Conservation (phyloP, 768 basidiomycete genomes). For the Kwoniella europaea region DNA sequence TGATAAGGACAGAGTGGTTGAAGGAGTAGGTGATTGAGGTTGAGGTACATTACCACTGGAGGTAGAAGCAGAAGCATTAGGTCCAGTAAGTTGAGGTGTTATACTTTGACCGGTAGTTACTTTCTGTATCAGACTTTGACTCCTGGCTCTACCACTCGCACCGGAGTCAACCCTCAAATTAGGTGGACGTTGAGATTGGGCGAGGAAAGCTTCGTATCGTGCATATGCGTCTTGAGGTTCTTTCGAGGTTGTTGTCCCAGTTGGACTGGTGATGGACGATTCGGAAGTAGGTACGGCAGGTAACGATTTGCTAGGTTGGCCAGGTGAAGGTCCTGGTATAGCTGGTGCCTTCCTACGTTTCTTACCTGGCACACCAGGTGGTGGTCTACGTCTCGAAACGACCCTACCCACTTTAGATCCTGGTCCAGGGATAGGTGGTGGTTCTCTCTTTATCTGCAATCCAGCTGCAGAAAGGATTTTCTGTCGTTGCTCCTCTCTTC, state of each 20-base stretch:
- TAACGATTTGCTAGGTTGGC: not conserved
- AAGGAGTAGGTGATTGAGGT: conserved; percentile 21
- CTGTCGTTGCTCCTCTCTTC: conserved; percentile 74
- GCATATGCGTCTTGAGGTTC: conserved; percentile 83
- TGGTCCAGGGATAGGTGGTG: conserved; percentile 44
- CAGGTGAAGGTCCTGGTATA: conserved; percentile 18
- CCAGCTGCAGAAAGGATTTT: conserved; percentile 89
- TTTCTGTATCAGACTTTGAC: conserved; percentile 19
- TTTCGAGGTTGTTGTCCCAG: not conserved
- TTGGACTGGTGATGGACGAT: not conserved
- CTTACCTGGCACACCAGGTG: conserved; percentile 31
- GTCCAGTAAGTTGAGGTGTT: conserved; percentile 60
- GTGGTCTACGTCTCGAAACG: conserved; percentile 37
- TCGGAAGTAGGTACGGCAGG: conserved; percentile 11
- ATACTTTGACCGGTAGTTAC: conserved; percentile 36
- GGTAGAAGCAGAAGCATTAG: conserved; percentile 2
- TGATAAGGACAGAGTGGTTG: conserved; percentile 1
- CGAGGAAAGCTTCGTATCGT: conserved; percentile 79
- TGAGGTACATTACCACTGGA: conserved; percentile 2
- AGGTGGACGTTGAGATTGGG: conserved; percentile 59
- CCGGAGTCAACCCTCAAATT: conserved; percentile 61
- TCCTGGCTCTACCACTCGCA: conserved; percentile 7
- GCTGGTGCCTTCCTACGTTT: conserved; percentile 55
- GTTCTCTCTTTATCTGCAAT: conserved; percentile 72
- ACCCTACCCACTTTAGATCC: conserved; percentile 48